Percentiles rank a stretch among this genome's conserved stretches.
Evolutionary conservation across 805 yeast genomes (phyloP).

Genomic region (Candida sphagnicola): DNA sequence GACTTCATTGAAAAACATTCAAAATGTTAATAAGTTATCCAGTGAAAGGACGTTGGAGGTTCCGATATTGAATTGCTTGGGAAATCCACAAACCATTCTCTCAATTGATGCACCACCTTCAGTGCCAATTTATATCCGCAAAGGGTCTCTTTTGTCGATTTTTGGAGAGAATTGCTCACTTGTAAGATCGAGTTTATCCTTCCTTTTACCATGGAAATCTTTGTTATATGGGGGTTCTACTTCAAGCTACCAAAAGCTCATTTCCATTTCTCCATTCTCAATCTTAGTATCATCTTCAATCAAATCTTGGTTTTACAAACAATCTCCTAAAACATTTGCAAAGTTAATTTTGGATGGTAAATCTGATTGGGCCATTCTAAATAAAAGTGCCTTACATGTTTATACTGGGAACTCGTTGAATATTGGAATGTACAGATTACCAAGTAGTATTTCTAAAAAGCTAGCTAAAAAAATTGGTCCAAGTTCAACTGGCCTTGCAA

Average conservation of each 20-base stretch:
- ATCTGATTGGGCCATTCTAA: slow-evolving; percentile 58
- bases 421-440: slow-evolving; percentile 34
- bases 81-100: slow-evolving; percentile 29
- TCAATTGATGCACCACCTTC: slow-evolving; percentile 57
- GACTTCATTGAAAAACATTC: slow-evolving; percentile 9
- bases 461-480: slow-evolving; percentile 22
- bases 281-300: slow-evolving; percentile 38
- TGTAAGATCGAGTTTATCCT: slow-evolving; percentile 20
- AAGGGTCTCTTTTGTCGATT: slow-evolving; percentile 48
- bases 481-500: slow-evolving; percentile 38
- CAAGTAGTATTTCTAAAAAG: slow-evolving; percentile 33
- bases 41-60: slow-evolving; percentile 16
- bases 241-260: slow-evolving; percentile 43
- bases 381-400: slow-evolving; percentile 44
- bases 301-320: slow-evolving; percentile 11
- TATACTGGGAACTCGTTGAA: slow-evolving; percentile 51
- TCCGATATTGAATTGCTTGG: slow-evolving; percentile 19
- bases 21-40: slow-evolving; percentile 12
- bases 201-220: slow-evolving; percentile 38
- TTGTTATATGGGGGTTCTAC: slow-evolving; percentile 42
- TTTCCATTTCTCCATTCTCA: slow-evolving; percentile 46
- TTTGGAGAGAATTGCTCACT: slow-evolving; percentile 25
- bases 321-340: slow-evolving; percentile 36
- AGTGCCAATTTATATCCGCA: slow-evolving; percentile 46
- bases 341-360: slow-evolving; percentile 52